Evolutionary conservation across 768 basidiomycete species (phyloP).

Genomic region (Suillus fuscotomentosus): DNA sequence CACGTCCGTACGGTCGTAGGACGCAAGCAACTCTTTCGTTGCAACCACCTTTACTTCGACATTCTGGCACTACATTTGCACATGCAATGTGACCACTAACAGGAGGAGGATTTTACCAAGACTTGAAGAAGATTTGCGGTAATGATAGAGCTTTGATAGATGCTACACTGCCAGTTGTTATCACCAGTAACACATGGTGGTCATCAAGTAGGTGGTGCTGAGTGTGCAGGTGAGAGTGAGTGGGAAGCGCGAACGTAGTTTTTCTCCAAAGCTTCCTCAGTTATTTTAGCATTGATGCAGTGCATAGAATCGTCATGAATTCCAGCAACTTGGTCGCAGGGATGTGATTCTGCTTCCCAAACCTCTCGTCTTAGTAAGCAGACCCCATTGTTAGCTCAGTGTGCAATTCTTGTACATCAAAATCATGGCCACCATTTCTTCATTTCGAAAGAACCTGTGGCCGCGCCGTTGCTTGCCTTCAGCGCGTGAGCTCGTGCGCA

Average conservation of each 20-base stretch:
- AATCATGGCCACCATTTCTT: neutral
- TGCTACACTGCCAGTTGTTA: conserved; percentile 94
- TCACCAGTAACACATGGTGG: conserved; percentile 65
- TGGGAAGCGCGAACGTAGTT: too few relatives aligned
- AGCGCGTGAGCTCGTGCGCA: neutral
- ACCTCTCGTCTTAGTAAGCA: too few relatives aligned
- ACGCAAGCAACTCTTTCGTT: conserved; percentile 74
- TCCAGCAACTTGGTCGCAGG: too few relatives aligned
- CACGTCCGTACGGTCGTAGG: conserved; percentile 62
- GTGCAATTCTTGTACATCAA: neutral
- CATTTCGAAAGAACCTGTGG: neutral
- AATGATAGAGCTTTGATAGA: conserved; percentile 90
- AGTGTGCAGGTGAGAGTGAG: too few relatives aligned
- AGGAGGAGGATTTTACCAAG: neutral
- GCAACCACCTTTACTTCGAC: conserved; percentile 84
- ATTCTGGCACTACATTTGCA: conserved; percentile 55
- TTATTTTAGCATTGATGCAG: too few relatives aligned
- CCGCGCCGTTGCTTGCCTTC: neutral
- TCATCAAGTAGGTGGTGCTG: neutral
- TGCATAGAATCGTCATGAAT: too few relatives aligned
- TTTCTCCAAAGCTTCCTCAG: too few relatives aligned
- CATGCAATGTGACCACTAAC: neutral
- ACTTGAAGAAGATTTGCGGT: conserved; percentile 71
- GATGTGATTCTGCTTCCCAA: too few relatives aligned
- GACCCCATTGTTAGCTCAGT: too few relatives aligned